Evolutionary conservation across 305 asterid species (phyloP).

Genomic region (Rubia occidens): DNA sequence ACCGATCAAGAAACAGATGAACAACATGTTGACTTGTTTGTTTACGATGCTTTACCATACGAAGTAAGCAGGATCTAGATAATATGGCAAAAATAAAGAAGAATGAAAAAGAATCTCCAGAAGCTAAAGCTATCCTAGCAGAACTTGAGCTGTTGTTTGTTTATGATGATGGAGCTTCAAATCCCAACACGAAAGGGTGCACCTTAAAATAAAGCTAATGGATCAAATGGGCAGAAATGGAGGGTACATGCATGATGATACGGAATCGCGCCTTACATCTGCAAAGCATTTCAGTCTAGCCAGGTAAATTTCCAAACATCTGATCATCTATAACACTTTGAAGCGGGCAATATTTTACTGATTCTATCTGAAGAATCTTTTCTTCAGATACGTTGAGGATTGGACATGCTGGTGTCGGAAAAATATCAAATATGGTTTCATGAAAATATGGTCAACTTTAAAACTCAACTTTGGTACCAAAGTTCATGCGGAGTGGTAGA

Average conservation of each 20-base stretch:
- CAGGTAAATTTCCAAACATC: constrained; percentile 30
- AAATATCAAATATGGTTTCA: too few relatives aligned
- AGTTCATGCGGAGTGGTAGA: constrained; percentile 95
- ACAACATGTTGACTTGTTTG: constrained; percentile 66
- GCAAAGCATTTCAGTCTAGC: constrained; percentile 30
- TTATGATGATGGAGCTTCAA: too few relatives aligned
- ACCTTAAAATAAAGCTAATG: constrained; percentile 9
- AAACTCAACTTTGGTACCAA: constrained; percentile 30
- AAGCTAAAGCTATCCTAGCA: too few relatives aligned
- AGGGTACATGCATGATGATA: constrained; percentile 39
- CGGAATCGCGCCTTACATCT: constrained; percentile 25
- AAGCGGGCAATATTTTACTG: background rate
- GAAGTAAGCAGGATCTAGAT: constrained; percentile 21
- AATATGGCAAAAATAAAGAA: constrained; percentile 21
- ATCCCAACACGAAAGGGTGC: too few relatives aligned
- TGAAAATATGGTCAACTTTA: background rate
- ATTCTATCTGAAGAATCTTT: background rate
- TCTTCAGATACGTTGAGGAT: constrained; percentile 32
- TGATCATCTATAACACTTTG: background rate
- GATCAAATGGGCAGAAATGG: constrained; percentile 53
- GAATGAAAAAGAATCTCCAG: too few relatives aligned
- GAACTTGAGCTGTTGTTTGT: too few relatives aligned
- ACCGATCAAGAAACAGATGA: constrained; percentile 40
- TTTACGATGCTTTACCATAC: constrained; percentile 38
- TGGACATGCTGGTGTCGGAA: constrained; percentile 18